Conservation (phyloP, 257 asterid genomes). For the Buddleja alternifolia region DNA sequence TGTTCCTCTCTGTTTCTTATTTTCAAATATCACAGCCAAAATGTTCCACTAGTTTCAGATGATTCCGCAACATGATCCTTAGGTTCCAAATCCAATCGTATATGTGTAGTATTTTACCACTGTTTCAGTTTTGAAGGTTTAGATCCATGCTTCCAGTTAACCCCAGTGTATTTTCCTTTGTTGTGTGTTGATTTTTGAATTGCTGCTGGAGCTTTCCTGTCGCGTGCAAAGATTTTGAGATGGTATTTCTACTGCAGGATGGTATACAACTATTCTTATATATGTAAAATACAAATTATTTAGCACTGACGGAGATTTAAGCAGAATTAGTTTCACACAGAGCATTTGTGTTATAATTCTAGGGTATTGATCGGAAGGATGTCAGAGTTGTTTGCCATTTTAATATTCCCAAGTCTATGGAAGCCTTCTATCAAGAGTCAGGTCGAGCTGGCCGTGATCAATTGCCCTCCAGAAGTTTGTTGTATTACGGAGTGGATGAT, state of each 20-base stretch:
- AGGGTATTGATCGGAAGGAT: constrained; percentile 98
- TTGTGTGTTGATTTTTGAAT: constrained; percentile 35
- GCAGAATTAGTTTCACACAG: constrained; percentile 9
- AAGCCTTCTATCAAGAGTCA: constrained; percentile 97
- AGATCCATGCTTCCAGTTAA: constrained; percentile 23
- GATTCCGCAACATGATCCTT: constrained; percentile 23
- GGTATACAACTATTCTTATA: constrained; percentile 56
- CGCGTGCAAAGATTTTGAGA: constrained; percentile 41
- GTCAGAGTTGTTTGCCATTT: constrained; percentile 94
- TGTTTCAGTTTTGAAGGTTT: constrained; percentile 9
- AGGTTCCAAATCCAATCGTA: not conserved
- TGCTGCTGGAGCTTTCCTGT: constrained; percentile 48
- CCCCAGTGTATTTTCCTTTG: constrained; percentile 31
- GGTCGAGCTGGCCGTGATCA: constrained; percentile 99
- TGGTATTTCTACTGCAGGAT: constrained; percentile 71
- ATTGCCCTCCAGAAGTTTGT: constrained; percentile 83
- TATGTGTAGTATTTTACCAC: not conserved
- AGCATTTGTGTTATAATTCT: constrained; percentile 24
- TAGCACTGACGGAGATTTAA: constrained; percentile 27
- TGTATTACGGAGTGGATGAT: constrained; percentile 92
- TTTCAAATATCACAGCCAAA: not conserved
- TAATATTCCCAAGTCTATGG: constrained; percentile 96
- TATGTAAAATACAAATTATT: constrained; percentile 16
- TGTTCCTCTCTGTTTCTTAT: not conserved
- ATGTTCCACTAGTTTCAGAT: constrained; percentile 20